A percentile compares a stretch with the other conserved stretches of the same genome.
phyloP scores from a whole-genome alignment of 805 yeast species.

The Wickerhamiella lipophila region DNA sequence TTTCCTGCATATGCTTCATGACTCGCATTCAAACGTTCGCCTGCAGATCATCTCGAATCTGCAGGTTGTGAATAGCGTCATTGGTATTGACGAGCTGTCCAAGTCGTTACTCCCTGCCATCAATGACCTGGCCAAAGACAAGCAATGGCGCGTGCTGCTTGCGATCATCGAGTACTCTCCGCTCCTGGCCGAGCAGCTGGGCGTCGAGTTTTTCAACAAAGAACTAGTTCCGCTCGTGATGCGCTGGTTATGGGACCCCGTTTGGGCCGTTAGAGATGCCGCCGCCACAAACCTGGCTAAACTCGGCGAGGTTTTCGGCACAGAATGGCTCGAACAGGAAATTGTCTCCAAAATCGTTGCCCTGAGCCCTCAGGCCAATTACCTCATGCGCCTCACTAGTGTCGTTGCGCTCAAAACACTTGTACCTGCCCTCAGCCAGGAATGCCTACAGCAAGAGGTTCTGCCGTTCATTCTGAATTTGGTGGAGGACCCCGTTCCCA shows the following conservation, averaged over 20 bases:
- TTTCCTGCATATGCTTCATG: constrained; percentile 85
- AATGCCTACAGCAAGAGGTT: constrained; percentile 47
- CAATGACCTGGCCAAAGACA: constrained; percentile 88
- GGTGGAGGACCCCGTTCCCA: constrained; percentile 75
- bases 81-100: constrained; percentile 79
- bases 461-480: constrained; percentile 69
- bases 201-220: constrained; percentile 83
- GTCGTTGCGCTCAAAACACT: constrained; percentile 76
- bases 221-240: constrained; percentile 81
- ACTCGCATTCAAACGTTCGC: constrained; percentile 93
- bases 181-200: constrained; percentile 82
- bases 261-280: constrained; percentile 90
- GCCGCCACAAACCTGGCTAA: constrained; percentile 75
- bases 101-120: constrained; percentile 90
- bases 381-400: constrained; percentile 84
- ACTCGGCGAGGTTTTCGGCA: constrained; percentile 77
- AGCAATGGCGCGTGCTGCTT: constrained; percentile 93
- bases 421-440: constrained; percentile 53
- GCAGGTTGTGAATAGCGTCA: constrained; percentile 83
- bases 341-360: constrained; percentile 63
- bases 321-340: constrained; percentile 82
- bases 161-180: constrained; percentile 97
- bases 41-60: constrained; percentile 85
- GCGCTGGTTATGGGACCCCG: constrained; percentile 99
- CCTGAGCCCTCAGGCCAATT: constrained; percentile 47